A percentile compares a stretch with the other conserved stretches of the same genome.
Conservation (phyloP, 768 basidiomycete species). For the Chlorophyllum brunneum region DNA sequence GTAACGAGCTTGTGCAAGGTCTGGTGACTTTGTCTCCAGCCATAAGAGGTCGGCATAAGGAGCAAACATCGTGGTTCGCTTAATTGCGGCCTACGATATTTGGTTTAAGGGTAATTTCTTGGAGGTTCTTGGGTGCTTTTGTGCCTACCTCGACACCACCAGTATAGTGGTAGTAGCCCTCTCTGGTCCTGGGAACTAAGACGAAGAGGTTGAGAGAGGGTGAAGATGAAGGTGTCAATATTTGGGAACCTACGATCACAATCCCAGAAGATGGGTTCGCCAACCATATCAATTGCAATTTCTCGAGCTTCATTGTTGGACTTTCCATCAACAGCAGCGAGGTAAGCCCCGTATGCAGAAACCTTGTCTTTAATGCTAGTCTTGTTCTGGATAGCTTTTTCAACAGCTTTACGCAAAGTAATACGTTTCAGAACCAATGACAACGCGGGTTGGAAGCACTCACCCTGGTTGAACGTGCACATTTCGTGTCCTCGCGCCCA, state of each 20-base stretch:
- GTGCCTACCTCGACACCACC: slow-evolving; percentile 64
- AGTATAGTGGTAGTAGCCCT: slow-evolving; percentile 88
- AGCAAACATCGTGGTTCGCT: slow-evolving; percentile 74
- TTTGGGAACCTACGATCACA: slow-evolving; percentile 65
- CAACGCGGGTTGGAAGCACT: slow-evolving; percentile 14
- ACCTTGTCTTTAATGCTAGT: slow-evolving; percentile 45
- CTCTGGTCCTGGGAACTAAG: slow-evolving; percentile 78
- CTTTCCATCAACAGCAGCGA: slow-evolving; percentile 52
- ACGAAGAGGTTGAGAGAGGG: neutral
- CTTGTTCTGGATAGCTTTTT: slow-evolving; percentile 50
- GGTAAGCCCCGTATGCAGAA: slow-evolving; percentile 55
- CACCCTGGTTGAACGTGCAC: slow-evolving; percentile 84
- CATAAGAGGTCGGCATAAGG: slow-evolving; percentile 88
- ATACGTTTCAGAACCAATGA: slow-evolving; percentile 3
- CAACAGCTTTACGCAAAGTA: slow-evolving; percentile 42
- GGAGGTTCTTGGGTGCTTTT: neutral
- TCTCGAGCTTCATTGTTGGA: slow-evolving; percentile 70
- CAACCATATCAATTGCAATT: slow-evolving; percentile 72
- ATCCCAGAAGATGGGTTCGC: slow-evolving; percentile 76
- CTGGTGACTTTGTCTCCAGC: slow-evolving; percentile 90
- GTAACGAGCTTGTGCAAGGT: slow-evolving; percentile 71
- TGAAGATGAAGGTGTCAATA: neutral
- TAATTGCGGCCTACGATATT: slow-evolving; percentile 60
- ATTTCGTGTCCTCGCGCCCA: slow-evolving; percentile 71
- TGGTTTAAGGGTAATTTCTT: neutral